These are phyloP conservation scores for Periglandula ipomoeae DNA, from an alignment of 2,329 filamentous ascomycete species.

Conservation along the genomic window DNA sequence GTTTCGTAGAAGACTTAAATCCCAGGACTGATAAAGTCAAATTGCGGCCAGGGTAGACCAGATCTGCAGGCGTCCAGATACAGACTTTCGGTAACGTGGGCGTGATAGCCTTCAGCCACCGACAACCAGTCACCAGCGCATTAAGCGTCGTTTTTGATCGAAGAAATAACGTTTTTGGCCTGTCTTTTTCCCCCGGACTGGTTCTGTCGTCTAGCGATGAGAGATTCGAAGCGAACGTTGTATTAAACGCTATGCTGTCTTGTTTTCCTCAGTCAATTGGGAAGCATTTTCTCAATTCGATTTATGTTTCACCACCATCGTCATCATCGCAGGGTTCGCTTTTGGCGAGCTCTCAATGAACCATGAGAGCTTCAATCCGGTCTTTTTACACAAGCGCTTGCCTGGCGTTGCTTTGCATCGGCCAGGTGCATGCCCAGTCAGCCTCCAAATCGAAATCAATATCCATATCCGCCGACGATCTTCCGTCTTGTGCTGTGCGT, in stretches of 20 bases:
- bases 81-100: too few relatives aligned
- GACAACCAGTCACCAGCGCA: neutral
- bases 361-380: neutral
- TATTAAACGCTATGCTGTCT: too few relatives aligned
- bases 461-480: neutral
- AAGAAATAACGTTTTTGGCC: neutral
- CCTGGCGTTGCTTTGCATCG: conserved; percentile 1
- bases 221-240: too few relatives aligned
- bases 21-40: neutral
- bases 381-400: neutral
- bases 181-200: neutral
- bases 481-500: conserved; percentile 4
- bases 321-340: conserved; percentile 1
- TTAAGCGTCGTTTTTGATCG: neutral
- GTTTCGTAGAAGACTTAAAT: neutral
- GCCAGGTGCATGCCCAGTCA: neutral
- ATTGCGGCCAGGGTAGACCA: neutral
- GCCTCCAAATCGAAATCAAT: neutral
- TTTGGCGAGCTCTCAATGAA: neutral
- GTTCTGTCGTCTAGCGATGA: neutral
- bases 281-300: neutral
- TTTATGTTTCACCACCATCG: neutral
- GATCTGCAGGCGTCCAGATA: too few relatives aligned
- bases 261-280: too few relatives aligned
- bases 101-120: too few relatives aligned